These are phyloP conservation scores for Meripilus lineatus DNA, from an alignment of 1,284 basidiomycete species.

Conservation along the genomic window DNA sequence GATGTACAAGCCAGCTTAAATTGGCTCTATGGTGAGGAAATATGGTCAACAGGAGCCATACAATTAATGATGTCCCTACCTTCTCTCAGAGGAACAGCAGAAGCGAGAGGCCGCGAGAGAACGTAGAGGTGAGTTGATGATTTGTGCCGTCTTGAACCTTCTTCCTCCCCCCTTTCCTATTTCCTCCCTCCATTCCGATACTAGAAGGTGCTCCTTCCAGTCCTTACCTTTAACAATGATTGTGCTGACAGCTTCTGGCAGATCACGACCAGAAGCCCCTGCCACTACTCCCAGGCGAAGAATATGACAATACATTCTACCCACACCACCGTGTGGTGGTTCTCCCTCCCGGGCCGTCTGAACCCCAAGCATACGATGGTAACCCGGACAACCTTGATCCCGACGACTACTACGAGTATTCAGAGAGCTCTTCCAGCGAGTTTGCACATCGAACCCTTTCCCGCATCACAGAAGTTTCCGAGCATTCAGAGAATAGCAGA, in stretches of 20 bases:
- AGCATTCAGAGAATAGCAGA: constrained; percentile 52
- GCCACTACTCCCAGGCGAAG: constrained; percentile 22
- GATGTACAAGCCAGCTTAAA: constrained; percentile 76
- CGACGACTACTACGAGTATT: no score
- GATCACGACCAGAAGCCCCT: constrained; percentile 26
- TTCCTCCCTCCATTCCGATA: constrained; percentile 15
- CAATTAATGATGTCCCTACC: constrained; percentile 1
- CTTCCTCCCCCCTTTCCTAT: constrained; percentile 27
- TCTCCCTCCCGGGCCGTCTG: neutral
- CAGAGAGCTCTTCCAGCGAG: constrained; percentile 8
- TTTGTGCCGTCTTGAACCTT: no score
- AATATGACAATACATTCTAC: constrained; percentile 13
- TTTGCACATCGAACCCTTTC: constrained; percentile 32
- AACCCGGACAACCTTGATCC: neutral
- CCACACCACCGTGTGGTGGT: constrained; percentile 1
- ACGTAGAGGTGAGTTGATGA: constrained; percentile 88
- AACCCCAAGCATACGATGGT: neutral
- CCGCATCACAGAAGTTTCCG: constrained; percentile 62
- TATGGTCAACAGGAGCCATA: no score
- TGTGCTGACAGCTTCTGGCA: constrained; percentile 12
- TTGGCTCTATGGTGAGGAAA: constrained; percentile 62
- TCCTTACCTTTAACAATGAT: no score
- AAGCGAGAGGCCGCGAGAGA: constrained; percentile 52
- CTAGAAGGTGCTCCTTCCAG: constrained; percentile 36
- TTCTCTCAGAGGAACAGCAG: constrained; percentile 52